Percentiles rank a stretch among this genome's conserved stretches.
These are phyloP conservation scores for Mariannaea sp. DNA, from an alignment of 2,329 filamentous ascomycete genomes.

Conservation along the genomic window DNA sequence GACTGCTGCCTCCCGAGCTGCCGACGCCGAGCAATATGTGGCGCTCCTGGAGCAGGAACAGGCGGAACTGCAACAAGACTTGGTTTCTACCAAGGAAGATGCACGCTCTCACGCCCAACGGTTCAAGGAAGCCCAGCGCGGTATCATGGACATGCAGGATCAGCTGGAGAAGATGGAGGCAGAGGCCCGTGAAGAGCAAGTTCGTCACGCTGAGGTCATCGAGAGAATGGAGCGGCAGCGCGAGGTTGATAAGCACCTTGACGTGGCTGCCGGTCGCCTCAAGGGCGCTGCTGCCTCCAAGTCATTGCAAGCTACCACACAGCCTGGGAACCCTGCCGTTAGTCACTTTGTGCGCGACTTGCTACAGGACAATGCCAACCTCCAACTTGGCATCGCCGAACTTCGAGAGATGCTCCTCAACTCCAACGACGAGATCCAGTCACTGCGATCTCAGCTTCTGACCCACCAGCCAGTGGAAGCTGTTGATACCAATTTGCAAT, in stretches of 20 bases:
- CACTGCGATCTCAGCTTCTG: slow-evolving; percentile 78
- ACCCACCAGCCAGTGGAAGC: slow-evolving; percentile 70
- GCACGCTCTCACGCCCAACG: slow-evolving; percentile 78
- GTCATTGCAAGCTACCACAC: slow-evolving; percentile 62
- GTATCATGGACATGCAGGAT: slow-evolving; percentile 77
- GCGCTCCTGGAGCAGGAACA: slow-evolving; percentile 82
- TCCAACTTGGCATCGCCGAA: slow-evolving; percentile 91
- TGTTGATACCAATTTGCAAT: slow-evolving; percentile 63
- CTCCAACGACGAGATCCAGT: slow-evolving; percentile 93
- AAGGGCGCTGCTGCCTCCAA: slow-evolving; percentile 79
- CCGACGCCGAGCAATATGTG: slow-evolving; percentile 80
- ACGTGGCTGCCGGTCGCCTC: slow-evolving; percentile 76
- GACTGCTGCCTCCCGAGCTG: slow-evolving; percentile 72
- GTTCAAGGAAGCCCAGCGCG: slow-evolving; percentile 84
- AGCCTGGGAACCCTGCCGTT: slow-evolving; percentile 72
- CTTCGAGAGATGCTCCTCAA: slow-evolving; percentile 86
- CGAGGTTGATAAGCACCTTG: slow-evolving; percentile 79
- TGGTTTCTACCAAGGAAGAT: slow-evolving; percentile 72
- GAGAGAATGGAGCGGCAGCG: slow-evolving; percentile 83
- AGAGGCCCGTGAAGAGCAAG: slow-evolving; percentile 78
- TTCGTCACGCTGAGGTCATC: slow-evolving; percentile 81
- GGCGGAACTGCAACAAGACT: slow-evolving; percentile 67
- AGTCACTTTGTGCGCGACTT: slow-evolving; percentile 96
- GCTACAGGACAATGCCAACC: slow-evolving; percentile 89
- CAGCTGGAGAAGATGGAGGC: slow-evolving; percentile 88